These are phyloP conservation scores for Zopfochytrium polystomum DNA, from an alignment of 371 early-diverging fungal species.

Conservation along the genomic window DNA sequence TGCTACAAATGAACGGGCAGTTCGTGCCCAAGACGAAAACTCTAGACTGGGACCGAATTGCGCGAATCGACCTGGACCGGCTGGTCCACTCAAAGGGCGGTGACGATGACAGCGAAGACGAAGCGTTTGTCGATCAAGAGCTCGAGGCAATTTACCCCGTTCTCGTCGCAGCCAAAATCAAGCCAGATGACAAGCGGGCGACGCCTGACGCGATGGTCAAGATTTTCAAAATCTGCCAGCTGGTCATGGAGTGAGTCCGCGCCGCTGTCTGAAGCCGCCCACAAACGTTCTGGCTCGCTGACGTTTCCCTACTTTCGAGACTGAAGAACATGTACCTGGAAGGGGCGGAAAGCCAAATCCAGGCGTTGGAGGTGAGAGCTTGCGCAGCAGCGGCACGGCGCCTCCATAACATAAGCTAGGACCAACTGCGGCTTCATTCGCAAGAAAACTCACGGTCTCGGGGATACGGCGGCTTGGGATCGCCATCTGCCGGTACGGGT, in stretches of 20 bases:
- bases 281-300: not conserved
- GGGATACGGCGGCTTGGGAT: slow-evolving; percentile 17
- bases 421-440: slow-evolving; percentile 3
- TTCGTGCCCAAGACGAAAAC: slow-evolving; percentile 15
- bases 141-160: slow-evolving; percentile 33
- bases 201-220: slow-evolving; percentile 30
- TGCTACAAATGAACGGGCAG: not conserved
- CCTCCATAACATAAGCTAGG: too few species aligned
- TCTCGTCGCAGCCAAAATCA: slow-evolving; percentile 23
- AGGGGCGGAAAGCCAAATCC: slow-evolving; percentile 36
- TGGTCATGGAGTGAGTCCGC: slow-evolving; percentile 36
- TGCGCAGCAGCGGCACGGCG: not conserved
- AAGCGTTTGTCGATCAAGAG: slow-evolving; percentile 15
- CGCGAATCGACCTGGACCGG: slow-evolving; percentile 11
- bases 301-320: slow-evolving; percentile 20
- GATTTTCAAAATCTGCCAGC: slow-evolving; percentile 33
- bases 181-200: slow-evolving; percentile 28
- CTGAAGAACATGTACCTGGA: slow-evolving; percentile 39
- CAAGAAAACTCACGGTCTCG: slow-evolving; percentile 25
- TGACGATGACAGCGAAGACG: slow-evolving; percentile 7
- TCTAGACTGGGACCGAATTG: slow-evolving; percentile 17
- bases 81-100: not conserved
- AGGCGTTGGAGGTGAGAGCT: slow-evolving; percentile 25
- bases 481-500: slow-evolving; percentile 21
- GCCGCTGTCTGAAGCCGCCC: not conserved